Percentiles rank a stretch among this genome's conserved stretches.
phyloP scores from a whole-genome alignment of 2,329 filamentous ascomycete species.

The Myriosclerotinia duriaeana region DNA sequence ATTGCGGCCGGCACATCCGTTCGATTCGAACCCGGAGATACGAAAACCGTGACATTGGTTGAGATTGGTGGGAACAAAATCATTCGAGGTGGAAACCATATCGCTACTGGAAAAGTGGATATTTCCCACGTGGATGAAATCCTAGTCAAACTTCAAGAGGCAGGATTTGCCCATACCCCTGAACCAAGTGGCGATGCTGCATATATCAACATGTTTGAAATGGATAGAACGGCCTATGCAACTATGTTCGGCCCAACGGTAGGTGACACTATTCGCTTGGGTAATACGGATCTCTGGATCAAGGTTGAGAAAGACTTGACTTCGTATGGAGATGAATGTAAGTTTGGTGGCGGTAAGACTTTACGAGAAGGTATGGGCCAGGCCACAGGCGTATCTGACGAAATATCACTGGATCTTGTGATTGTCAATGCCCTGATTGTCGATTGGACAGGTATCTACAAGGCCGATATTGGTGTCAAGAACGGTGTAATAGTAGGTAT shows the following conservation, averaged over 20 bases:
- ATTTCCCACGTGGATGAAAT: conserved; percentile 63
- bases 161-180: conserved; percentile 75
- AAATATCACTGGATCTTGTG: conserved; percentile 76
- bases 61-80: conserved; percentile 79
- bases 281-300: conserved; percentile 85
- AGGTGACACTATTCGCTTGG: conserved; percentile 80
- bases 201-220: conserved; percentile 61
- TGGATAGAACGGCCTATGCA: conserved; percentile 77
- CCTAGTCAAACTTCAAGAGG: conserved; percentile 62
- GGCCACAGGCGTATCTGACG: conserved; percentile 71
- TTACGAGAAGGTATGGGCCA: conserved; percentile 95
- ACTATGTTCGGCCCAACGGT: conserved; percentile 92
- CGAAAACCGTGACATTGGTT: conserved; percentile 84
- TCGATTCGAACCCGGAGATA: conserved; percentile 90
- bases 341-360: conserved; percentile 93
- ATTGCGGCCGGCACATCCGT: conserved; percentile 90
- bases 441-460: conserved; percentile 91
- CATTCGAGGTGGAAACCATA: conserved; percentile 79
- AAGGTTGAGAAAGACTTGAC: conserved; percentile 85
- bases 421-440: conserved; percentile 87
- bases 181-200: conserved; percentile 57
- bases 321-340: conserved; percentile 86
- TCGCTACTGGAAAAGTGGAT: conserved; percentile 74
- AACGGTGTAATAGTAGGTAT: conserved; percentile 82
- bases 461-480: conserved; percentile 94